Base-by-base conservation (phyloP, 768 basidiomycete genomes). In the Tubosaeta brunneosetosa region DNA sequence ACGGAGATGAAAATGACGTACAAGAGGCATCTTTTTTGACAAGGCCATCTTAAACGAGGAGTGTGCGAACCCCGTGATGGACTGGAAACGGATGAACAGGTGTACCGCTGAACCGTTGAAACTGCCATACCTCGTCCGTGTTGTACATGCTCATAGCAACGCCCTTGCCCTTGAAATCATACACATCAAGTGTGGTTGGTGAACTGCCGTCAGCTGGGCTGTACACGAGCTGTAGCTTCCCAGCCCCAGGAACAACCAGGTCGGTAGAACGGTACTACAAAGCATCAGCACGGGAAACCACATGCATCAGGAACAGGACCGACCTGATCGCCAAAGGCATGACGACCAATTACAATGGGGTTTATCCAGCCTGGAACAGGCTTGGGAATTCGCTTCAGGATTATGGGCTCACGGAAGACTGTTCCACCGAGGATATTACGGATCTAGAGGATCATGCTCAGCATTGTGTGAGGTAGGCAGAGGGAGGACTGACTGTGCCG, bases 71-170 rank as follows among this genome's bases (percentile, higher is more conserved):
- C 95, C 95, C 16, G 75, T 77, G 63, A 99, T 97, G 1, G 90
- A 94, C 86, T 92, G 56, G 13, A 29, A 54, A 32, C 26, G 37
- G 32, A 45, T 46, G 37, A 54, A 32, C 31, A 6, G 4, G 6
- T 13, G 27, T 27, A 37, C 38, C 8, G 9, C 19, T 26, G 17
- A 25, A 44, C 29, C 17, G 8, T 33, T 27, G 14, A 4, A 44
- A 31, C 11, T 58, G 17, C 58, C 71, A 25, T 57, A 88, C 90
- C 62, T 95, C 93, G 59, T 97, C 93, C 6, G 94, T 97, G 74
- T 97, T 97, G 76, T 98, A 97, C 97, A 98, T 98, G 66, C 85
- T 81, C 81, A 99, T 83, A 4, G 94, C 94, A 31, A 97, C 91
- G 60, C 97, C 97, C 51, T 79, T 80, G 26, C 86, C 91, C 70